Percentiles rank a stretch among this genome's conserved stretches.
phyloP scores from a whole-genome alignment of 2,329 filamentous ascomycete genomes.

The Ophiostoma ips region DNA sequence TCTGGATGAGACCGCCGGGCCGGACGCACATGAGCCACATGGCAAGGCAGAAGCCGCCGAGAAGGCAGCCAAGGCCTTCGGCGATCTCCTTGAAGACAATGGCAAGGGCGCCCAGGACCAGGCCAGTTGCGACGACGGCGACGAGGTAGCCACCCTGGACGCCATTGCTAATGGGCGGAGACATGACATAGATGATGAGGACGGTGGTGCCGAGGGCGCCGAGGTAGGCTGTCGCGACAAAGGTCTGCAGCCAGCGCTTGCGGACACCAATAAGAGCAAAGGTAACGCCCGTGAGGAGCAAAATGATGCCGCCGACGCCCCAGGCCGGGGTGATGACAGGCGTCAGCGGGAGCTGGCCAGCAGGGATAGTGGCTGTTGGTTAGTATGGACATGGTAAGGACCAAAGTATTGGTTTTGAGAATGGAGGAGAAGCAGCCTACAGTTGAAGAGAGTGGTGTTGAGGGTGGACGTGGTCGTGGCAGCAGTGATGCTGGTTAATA shows the following conservation, averaged over 20 bases:
- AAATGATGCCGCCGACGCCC: conserved; percentile 61
- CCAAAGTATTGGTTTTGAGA: conserved; percentile 4
- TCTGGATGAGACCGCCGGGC: conserved; percentile 57
- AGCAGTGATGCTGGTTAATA: conserved; percentile 2
- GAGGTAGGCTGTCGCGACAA: conserved; percentile 64
- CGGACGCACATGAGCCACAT: conserved; percentile 84
- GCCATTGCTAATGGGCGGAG: conserved; percentile 52
- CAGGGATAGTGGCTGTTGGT: conserved; percentile 30
- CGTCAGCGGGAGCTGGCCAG: conserved; percentile 50
- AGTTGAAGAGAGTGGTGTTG: conserved; percentile 16
- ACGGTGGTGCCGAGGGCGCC: conserved; percentile 62
- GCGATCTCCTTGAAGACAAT: conserved; percentile 75
- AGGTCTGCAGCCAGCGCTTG: conserved; percentile 65
- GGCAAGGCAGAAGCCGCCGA: conserved; percentile 71
- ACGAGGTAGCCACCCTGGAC: conserved; percentile 81
- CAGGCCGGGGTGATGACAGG: conserved; percentile 70
- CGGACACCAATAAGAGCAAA: conserved; percentile 73
- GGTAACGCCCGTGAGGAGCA: conserved; percentile 57
- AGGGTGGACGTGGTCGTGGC: conserved; percentile 6
- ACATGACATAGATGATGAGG: conserved; percentile 81
- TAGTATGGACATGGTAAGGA: not conserved
- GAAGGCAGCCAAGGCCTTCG: conserved; percentile 65
- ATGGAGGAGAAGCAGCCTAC: conserved; percentile 13
- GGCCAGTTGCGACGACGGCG: conserved; percentile 57
- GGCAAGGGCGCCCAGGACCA: conserved; percentile 58